Evolutionary conservation across 306 rosid genomes (phyloP).

Genomic region (Phaseolus lunatus): DNA sequence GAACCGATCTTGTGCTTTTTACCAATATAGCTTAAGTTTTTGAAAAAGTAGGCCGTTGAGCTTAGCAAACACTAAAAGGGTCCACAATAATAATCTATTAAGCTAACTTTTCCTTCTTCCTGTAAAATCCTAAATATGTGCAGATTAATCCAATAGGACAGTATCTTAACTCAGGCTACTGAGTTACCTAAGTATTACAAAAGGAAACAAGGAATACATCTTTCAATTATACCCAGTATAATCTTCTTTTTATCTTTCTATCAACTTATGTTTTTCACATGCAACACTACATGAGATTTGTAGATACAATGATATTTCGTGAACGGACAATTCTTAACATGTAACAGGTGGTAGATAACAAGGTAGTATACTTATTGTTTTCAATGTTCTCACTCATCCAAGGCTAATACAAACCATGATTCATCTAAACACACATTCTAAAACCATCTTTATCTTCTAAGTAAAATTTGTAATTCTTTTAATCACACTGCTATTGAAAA

Average conservation of each 20-base stretch:
- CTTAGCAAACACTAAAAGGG: conserved; percentile 2
- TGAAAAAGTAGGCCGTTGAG: background rate
- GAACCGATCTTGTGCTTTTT: background rate
- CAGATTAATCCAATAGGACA: conserved; percentile 25
- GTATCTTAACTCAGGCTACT: conserved; percentile 16
- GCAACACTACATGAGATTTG: conserved; percentile 23
- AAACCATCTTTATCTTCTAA: conserved; percentile 22
- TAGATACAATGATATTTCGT: conserved; percentile 12
- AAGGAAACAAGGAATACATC: conserved; percentile 20
- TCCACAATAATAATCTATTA: background rate
- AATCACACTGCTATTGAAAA: conserved; percentile 3
- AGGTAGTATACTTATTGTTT: conserved; percentile 3
- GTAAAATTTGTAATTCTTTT: background rate
- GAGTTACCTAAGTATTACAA: background rate
- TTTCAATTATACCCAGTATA: background rate
- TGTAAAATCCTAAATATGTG: conserved; percentile 23
- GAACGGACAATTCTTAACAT: conserved; percentile 21
- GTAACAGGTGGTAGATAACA: conserved; percentile 6
- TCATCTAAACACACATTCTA: conserved; percentile 27
- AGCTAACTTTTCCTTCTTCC: conserved; percentile 21
- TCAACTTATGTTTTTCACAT: conserved; percentile 2
- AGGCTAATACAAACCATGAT: conserved; percentile 5
- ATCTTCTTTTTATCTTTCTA: conserved; percentile 19
- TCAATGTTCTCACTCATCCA: conserved; percentile 27
- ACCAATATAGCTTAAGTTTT: conserved; percentile 17